These are phyloP conservation scores for Hypoxylon sp. DNA, from an alignment of 2,329 filamentous ascomycete species.

Conservation along the genomic window DNA sequence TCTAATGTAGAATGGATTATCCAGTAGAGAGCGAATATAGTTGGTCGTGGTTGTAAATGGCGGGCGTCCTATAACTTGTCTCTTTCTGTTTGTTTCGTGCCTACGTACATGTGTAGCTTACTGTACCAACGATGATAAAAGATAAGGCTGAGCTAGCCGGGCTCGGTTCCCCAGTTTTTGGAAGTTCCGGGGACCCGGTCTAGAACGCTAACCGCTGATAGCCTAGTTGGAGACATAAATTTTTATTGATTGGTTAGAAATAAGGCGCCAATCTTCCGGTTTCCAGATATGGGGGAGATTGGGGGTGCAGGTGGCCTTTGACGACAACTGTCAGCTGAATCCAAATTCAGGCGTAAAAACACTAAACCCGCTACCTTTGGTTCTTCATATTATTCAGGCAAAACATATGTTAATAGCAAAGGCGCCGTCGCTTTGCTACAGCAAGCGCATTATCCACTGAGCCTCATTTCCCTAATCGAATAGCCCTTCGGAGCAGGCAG, in stretches of 20 bases:
- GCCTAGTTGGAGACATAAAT: constrained; percentile 22
- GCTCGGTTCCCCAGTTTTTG: constrained; percentile 33
- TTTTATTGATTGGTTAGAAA: constrained; percentile 32
- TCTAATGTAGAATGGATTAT: background rate
- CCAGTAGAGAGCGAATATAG: constrained; percentile 1
- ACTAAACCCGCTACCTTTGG: constrained; percentile 10
- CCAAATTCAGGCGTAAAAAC: constrained; percentile 1
- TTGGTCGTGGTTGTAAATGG: background rate
- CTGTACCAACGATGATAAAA: constrained; percentile 11
- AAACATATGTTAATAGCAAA: constrained; percentile 4
- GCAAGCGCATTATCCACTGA: background rate
- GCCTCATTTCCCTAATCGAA: background rate
- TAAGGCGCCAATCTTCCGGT: constrained; percentile 16
- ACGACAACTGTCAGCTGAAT: constrained; percentile 39
- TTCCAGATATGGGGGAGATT: constrained; percentile 27
- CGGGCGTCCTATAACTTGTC: background rate
- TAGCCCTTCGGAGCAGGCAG: background rate
- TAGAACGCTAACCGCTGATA: constrained; percentile 36
- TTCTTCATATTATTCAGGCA: constrained; percentile 10
- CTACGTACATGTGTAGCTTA: background rate
- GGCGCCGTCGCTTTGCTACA: constrained; percentile 1
- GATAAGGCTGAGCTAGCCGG: constrained; percentile 37
- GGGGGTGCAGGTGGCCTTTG: constrained; percentile 25
- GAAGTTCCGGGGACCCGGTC: constrained; percentile 20
- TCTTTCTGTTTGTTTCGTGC: background rate